Evolutionary conservation across 345 rosid species (phyloP).

Genomic region (Acer saccharum): DNA sequence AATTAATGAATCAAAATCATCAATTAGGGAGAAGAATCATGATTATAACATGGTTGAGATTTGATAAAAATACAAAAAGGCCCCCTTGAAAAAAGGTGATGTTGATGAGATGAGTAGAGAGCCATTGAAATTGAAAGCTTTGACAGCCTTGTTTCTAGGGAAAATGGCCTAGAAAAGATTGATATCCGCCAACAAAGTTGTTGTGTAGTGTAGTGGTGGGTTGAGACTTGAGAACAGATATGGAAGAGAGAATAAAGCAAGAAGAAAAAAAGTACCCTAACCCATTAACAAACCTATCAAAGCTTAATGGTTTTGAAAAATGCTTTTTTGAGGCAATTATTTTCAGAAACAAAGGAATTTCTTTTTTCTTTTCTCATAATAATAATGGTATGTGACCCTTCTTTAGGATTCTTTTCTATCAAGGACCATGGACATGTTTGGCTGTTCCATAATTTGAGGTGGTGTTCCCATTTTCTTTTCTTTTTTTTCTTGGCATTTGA

Average conservation of each 20-base stretch:
- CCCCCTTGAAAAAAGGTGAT: conserved; percentile 36
- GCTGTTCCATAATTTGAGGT: conserved; percentile 24
- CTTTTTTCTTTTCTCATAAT: conserved; percentile 36
- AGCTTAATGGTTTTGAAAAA: conserved; percentile 21
- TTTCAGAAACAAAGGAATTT: conserved; percentile 23
- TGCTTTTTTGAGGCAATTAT: conserved; percentile 6
- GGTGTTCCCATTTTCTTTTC: conserved; percentile 1
- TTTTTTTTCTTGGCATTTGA: conserved; percentile 13
- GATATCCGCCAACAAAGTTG: conserved; percentile 48
- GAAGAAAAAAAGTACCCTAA: conserved; percentile 16
- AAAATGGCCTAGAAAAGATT: conserved; percentile 37
- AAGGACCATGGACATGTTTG: conserved; percentile 24
- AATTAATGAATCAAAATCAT: conserved; percentile 19
- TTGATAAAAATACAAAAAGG: conserved; percentile 33
- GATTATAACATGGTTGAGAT: conserved; percentile 32
- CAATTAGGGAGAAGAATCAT: conserved; percentile 30
- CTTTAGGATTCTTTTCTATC: conserved; percentile 28
- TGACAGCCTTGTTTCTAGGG: conserved; percentile 47
- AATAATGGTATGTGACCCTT: conserved; percentile 25
- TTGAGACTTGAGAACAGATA: conserved; percentile 16
- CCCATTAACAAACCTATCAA: conserved; percentile 37
- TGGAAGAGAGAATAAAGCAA: conserved; percentile 42
- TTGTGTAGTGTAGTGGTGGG: conserved; percentile 28
- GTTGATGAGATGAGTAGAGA: conserved; percentile 50
- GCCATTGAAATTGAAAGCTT: conserved; percentile 48